Conservation (phyloP, 1,284 basidiomycete genomes). For the Cystobasidiaceae sp. region DNA sequence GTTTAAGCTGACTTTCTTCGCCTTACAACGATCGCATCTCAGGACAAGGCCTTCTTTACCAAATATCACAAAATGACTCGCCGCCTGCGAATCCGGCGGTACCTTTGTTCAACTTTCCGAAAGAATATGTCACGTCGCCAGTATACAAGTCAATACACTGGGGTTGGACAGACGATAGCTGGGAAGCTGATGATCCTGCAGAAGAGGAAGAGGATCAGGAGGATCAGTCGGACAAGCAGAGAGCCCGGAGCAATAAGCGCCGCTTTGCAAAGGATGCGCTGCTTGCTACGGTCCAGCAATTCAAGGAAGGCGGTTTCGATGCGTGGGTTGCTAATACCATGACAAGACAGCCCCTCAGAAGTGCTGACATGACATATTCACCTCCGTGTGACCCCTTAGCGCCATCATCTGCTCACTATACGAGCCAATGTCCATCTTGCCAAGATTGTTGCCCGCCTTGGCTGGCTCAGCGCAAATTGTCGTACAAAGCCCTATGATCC, state of each 20-base stretch:
- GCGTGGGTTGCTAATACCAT: constrained; percentile 53
- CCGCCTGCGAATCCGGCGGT: constrained; percentile 87
- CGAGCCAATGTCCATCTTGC: constrained; percentile 75
- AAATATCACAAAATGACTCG: constrained; percentile 79
- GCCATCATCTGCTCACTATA: constrained; percentile 78
- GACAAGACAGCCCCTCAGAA: not conserved
- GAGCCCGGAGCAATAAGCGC: constrained; percentile 61
- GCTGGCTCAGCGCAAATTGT: constrained; percentile 80
- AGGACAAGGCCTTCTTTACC: constrained; percentile 69
- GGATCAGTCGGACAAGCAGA: constrained; percentile 7
- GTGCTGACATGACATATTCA: not conserved
- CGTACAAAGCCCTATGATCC: constrained; percentile 74
- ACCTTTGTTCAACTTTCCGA: constrained; percentile 76
- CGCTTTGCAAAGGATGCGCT: constrained; percentile 60
- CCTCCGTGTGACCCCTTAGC: constrained; percentile 49
- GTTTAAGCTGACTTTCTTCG: not conserved
- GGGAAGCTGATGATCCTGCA: constrained; percentile 57
- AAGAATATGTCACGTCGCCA: constrained; percentile 53
- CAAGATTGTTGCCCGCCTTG: constrained; percentile 68
- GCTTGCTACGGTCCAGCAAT: constrained; percentile 64
- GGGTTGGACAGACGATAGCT: constrained; percentile 78
- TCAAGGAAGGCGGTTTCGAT: constrained; percentile 82
- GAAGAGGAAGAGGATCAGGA: constrained; percentile 31
- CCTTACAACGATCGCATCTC: constrained; percentile 41
- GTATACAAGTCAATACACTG: constrained; percentile 75